phyloP scores from a whole-genome alignment of 768 basidiomycete species.

The Lenzites betulinus region DNA sequence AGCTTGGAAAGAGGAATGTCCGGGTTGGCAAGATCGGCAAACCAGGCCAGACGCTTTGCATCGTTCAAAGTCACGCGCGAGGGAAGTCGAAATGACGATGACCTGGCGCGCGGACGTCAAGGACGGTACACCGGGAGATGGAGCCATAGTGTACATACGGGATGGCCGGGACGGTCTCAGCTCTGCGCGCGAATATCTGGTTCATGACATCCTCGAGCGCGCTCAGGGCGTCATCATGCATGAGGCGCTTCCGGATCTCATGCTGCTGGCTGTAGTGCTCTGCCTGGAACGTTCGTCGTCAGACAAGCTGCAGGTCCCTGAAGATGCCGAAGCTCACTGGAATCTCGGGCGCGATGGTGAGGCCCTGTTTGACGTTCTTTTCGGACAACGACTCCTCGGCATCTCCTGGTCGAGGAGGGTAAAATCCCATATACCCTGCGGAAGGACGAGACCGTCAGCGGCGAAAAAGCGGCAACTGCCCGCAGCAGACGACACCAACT shows the following conservation, averaged over 20 bases:
- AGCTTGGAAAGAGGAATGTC: constrained; percentile 79
- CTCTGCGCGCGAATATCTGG: constrained; percentile 67
- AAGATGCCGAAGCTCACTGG: constrained; percentile 45
- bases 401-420: constrained; percentile 73
- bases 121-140: no score
- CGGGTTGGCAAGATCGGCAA: constrained; percentile 79
- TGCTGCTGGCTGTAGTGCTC: constrained; percentile 64
- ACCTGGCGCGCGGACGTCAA: constrained; percentile 37
- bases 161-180: constrained; percentile 55
- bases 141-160: constrained; percentile 52
- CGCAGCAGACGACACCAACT: constrained; percentile 21
- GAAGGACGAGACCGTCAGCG: not conserved
- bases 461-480: not conserved
- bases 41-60: constrained; percentile 79
- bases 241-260: constrained; percentile 51
- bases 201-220: constrained; percentile 77
- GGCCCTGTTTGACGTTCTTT: constrained; percentile 65
- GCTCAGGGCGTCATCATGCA: constrained; percentile 51
- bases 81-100: constrained; percentile 76
- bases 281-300: constrained; percentile 41
- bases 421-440: constrained; percentile 73
- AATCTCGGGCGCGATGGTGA: constrained; percentile 53
- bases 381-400: constrained; percentile 75
- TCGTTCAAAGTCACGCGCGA: constrained; percentile 83
- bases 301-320: not conserved